These are phyloP conservation scores for Fusarium piperis DNA, from an alignment of 2,329 filamentous ascomycete genomes.

Conservation along the genomic window DNA sequence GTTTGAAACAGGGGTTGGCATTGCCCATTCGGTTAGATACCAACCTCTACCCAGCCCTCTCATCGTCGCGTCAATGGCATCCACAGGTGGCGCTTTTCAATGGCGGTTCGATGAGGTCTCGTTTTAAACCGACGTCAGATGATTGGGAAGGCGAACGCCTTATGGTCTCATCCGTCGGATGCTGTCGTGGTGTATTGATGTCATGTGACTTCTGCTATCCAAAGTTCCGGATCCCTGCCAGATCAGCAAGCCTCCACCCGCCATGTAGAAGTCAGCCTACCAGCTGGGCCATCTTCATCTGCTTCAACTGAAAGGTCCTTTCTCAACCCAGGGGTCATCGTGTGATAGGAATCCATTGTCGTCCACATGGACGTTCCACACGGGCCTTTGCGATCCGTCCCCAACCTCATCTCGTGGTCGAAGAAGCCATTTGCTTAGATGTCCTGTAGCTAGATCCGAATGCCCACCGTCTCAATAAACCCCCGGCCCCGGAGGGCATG, in stretches of 20 bases:
- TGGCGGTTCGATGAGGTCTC: constrained; percentile 3
- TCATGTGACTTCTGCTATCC: constrained; percentile 35
- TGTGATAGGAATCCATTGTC: constrained; percentile 11
- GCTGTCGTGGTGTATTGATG: not conserved
- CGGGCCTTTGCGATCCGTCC: constrained; percentile 19
- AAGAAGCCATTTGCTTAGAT: constrained; percentile 4
- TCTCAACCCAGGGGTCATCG: constrained; percentile 10
- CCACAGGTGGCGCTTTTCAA: constrained; percentile 15
- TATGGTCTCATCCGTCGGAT: constrained; percentile 21
- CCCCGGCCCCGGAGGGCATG: constrained; percentile 27
- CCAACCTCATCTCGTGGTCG: constrained; percentile 7
- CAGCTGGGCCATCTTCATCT: constrained; percentile 2
- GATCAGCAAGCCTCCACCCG: constrained; percentile 23
- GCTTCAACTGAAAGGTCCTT: constrained; percentile 9
- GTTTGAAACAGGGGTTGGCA: constrained; percentile 43
- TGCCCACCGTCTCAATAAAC: constrained; percentile 12
- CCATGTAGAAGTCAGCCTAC: constrained; percentile 24
- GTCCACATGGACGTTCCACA: constrained; percentile 6
- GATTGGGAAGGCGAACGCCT: constrained; percentile 3
- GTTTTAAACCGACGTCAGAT: constrained; percentile 10
- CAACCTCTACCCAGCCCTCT: constrained; percentile 24
- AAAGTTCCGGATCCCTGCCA: constrained; percentile 10
- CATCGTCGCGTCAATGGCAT: constrained; percentile 17
- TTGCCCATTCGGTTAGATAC: constrained; percentile 29
- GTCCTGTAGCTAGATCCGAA: constrained; percentile 23